Percentiles rank a stretch among this genome's conserved stretches.
Evolutionary conservation across 441 rosid genomes (phyloP).

Genomic region (Raphanus hybrid): DNA sequence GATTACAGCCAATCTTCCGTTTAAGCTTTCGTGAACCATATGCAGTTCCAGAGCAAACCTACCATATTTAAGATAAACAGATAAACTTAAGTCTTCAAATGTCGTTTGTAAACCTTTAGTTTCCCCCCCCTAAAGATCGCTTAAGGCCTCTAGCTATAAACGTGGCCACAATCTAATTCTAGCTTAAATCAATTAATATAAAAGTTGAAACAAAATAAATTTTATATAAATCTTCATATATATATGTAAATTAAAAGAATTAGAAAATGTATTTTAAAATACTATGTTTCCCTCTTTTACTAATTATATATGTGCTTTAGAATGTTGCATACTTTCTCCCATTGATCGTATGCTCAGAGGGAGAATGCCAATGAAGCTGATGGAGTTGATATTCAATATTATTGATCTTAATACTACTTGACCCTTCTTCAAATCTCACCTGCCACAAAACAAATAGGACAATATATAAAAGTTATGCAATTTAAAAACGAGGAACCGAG

Average conservation of each 20-base stretch:
- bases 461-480: not conserved
- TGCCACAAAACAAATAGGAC: constrained; percentile 32
- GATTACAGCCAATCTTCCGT: too few species aligned
- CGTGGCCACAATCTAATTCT: not conserved
- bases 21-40: too few species aligned
- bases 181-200: constrained; percentile 3
- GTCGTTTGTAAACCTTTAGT: too few species aligned
- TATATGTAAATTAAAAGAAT: not conserved
- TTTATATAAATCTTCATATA: not conserved
- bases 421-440: constrained; percentile 60
- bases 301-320: not conserved
- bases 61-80: too few species aligned
- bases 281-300: not conserved
- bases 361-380: constrained; percentile 86
- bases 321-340: constrained; percentile 53
- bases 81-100: too few species aligned
- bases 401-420: constrained; percentile 60
- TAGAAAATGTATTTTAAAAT: not conserved
- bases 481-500: not conserved
- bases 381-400: constrained; percentile 57
- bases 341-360: constrained; percentile 73
- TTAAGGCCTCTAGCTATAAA: not conserved
- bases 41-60: too few species aligned
- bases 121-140: too few species aligned
- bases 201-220: not conserved